Conservation (phyloP, 1,284 basidiomycete genomes). For the Ceratobasidium sp. region DNA sequence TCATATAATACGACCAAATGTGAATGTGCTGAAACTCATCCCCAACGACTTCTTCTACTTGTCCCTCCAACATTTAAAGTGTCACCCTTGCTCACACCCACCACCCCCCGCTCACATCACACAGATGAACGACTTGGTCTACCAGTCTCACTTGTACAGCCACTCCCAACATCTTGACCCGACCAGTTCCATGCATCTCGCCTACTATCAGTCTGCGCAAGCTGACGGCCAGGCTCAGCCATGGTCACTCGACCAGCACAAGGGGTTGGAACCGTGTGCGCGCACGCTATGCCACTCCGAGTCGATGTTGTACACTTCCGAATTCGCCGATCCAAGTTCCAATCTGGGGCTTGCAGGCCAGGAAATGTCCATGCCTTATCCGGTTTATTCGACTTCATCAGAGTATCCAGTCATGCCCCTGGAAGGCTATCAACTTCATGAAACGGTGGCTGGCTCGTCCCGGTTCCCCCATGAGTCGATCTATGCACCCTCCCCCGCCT, state of each 20-base stretch:
- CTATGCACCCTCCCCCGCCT: conserved; percentile 10
- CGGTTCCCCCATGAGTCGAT: conserved; percentile 9
- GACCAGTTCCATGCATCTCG: conserved; percentile 27
- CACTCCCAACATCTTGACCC: conserved; percentile 22
- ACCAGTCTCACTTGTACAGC: conserved; percentile 27
- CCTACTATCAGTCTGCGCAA: conserved; percentile 9
- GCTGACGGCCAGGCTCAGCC: not conserved
- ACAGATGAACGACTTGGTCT: conserved; percentile 32
- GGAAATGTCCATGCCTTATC: conserved; percentile 13
- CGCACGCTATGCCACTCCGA: not conserved
- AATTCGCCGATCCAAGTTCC: conserved; percentile 31
- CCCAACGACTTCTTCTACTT: not conserved
- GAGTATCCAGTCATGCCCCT: conserved; percentile 5
- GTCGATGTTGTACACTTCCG: conserved; percentile 15
- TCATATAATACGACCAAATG: not conserved
- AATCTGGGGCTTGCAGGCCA: conserved; percentile 17
- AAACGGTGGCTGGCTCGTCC: conserved; percentile 31
- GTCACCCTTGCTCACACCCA: not conserved
- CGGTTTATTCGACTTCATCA: conserved; percentile 26
- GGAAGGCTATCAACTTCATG: conserved; percentile 22
- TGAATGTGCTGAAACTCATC: not conserved
- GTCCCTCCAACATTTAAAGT: not conserved
- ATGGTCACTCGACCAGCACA: conserved; percentile 3
- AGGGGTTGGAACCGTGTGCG: not conserved
- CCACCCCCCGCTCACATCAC: not conserved